Conservation (phyloP, 2,329 filamentous ascomycete genomes). For the Daldinia sp. region DNA sequence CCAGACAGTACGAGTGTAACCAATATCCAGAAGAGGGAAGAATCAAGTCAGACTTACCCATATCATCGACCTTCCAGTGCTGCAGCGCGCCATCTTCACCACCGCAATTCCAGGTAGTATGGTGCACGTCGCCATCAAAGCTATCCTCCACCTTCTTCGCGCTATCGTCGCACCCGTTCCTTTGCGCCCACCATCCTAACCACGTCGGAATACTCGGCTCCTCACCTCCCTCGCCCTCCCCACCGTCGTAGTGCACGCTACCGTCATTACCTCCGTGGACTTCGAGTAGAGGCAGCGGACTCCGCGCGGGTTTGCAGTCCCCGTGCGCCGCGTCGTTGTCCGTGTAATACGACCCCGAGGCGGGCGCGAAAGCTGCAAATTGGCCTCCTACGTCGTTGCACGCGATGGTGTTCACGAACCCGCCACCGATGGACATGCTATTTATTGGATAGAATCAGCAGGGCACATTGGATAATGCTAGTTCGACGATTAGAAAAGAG, state of each 20-base stretch:
- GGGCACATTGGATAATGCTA: not conserved
- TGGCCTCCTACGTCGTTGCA: conserved; percentile 57
- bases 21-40: not conserved
- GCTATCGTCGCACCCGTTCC: conserved; percentile 55
- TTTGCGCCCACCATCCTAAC: conserved; percentile 57
- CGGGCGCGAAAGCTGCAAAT: conserved; percentile 61
- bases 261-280: conserved; percentile 60
- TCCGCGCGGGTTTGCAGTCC: conserved; percentile 55
- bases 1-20: not conserved
- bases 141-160: conserved; percentile 51
- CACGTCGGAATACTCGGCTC: conserved; percentile 57
- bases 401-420: conserved; percentile 61
- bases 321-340: conserved; percentile 52
- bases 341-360: conserved; percentile 61
- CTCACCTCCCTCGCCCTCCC: conserved; percentile 57
- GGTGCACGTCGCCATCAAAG: conserved; percentile 57
- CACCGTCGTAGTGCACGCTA: conserved; percentile 59
- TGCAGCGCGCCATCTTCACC: conserved; percentile 54
- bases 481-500: conserved; percentile 1
- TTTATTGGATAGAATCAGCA: not conserved
- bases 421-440: conserved; percentile 60
- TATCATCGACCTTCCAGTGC: conserved; percentile 59
- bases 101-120: conserved; percentile 58
- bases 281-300: conserved; percentile 57
- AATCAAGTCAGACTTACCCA: conserved; percentile 51